Conservation (phyloP, 371 early-diverging fungal species). For the Mortierella sp. region DNA sequence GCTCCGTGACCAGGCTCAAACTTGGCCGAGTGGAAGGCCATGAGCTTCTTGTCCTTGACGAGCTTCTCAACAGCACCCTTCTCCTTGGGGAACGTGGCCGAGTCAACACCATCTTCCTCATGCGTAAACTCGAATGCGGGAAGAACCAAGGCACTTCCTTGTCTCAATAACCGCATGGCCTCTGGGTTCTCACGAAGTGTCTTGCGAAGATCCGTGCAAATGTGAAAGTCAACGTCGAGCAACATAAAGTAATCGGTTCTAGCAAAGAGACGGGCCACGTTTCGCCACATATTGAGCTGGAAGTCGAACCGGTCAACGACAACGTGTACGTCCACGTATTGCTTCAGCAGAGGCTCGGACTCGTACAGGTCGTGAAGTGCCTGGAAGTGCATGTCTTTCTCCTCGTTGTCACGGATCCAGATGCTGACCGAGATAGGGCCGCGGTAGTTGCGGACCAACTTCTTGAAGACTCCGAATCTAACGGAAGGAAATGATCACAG, state of each 20-base stretch:
- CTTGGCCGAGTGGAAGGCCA: slow-evolving; percentile 70
- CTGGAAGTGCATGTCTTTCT: slow-evolving; percentile 49
- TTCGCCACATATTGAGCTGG: slow-evolving; percentile 76
- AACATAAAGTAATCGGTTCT: slow-evolving; percentile 68
- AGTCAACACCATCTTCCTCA: slow-evolving; percentile 64
- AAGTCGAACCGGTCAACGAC: slow-evolving; percentile 69
- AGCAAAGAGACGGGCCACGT: slow-evolving; percentile 71
- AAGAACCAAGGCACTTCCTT: slow-evolving; percentile 63
- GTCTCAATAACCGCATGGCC: slow-evolving; percentile 59
- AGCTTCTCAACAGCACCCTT: slow-evolving; percentile 55
- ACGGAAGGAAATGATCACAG: background rate
- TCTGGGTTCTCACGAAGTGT: slow-evolving; percentile 53
- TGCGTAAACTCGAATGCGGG: slow-evolving; percentile 70
- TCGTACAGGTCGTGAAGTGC: slow-evolving; percentile 62
- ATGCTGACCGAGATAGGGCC: slow-evolving; percentile 76
- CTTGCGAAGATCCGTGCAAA: slow-evolving; percentile 66
- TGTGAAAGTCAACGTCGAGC: slow-evolving; percentile 70
- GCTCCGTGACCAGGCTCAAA: slow-evolving; percentile 64
- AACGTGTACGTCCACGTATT: slow-evolving; percentile 68
- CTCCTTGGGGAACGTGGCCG: slow-evolving; percentile 57
- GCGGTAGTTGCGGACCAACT: slow-evolving; percentile 68
- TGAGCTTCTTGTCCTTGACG: slow-evolving; percentile 59
- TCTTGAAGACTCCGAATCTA: slow-evolving; percentile 63
- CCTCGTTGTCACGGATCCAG: slow-evolving; percentile 67
- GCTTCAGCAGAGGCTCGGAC: slow-evolving; percentile 59